These are phyloP conservation scores for Dictyostelium firmibasis DNA, from an alignment of 78 protist genomes.

Conservation along the genomic window DNA sequence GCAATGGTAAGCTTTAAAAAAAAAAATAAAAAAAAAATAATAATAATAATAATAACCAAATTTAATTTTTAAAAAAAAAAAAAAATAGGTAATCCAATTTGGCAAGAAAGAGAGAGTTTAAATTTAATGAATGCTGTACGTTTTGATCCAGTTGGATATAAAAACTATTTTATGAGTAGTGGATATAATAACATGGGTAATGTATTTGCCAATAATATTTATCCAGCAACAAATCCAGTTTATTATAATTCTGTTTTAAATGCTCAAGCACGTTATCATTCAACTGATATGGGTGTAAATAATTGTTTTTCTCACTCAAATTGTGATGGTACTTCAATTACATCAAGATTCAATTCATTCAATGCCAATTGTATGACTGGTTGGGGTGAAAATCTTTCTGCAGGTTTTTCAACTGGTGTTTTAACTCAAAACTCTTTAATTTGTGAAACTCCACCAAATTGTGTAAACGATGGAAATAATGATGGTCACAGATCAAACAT, in stretches of 20 bases:
- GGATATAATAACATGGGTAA: background rate
- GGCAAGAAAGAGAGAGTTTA: slow-evolving; percentile 45
- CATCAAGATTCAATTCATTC: background rate
- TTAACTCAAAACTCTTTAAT: background rate
- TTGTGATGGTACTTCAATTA: background rate
- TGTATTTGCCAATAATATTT: background rate
- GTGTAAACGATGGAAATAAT: background rate
- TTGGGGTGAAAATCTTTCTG: slow-evolving; percentile 20
- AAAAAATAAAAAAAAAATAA: no score
- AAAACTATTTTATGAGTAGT: background rate
- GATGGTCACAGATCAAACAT: slow-evolving; percentile 39
- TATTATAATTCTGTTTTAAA: slow-evolving; percentile 17
- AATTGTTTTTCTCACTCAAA: background rate
- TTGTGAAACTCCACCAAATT: slow-evolving; percentile 6
- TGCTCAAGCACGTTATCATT: background rate
- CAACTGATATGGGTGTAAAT: slow-evolving; percentile 1
- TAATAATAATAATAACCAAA: background rate
- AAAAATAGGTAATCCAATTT: background rate
- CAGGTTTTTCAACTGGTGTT: background rate
- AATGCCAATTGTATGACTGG: background rate
- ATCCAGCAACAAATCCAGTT: background rate
- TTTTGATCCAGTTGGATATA: slow-evolving; percentile 12
- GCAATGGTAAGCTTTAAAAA: background rate
- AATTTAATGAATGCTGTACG: slow-evolving; percentile 4
- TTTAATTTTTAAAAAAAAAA: background rate